These are phyloP conservation scores for Castanea sativa DNA, from an alignment of 306 rosid species.

Conservation along the genomic window DNA sequence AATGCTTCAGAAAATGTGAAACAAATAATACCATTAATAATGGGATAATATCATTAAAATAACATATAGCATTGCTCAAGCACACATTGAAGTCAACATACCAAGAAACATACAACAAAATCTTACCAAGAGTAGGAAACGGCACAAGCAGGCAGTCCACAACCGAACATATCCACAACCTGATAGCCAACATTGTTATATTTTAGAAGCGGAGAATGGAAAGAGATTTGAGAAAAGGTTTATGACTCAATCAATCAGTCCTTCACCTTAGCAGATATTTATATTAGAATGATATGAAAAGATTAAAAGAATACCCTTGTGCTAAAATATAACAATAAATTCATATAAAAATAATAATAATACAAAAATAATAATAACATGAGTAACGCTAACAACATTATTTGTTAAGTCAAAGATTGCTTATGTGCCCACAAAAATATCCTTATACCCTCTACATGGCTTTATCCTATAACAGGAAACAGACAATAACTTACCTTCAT, in stretches of 20 bases:
- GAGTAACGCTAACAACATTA: not conserved
- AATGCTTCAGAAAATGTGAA: slow-evolving; percentile 53
- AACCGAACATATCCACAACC: slow-evolving; percentile 99
- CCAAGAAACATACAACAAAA: not conserved
- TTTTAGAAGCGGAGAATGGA: not conserved
- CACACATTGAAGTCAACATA: not conserved
- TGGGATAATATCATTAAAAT: slow-evolving; percentile 1
- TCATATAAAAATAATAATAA: too few relatives aligned
- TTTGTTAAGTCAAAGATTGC: not conserved
- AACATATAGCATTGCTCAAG: not conserved
- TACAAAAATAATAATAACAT: too few relatives aligned
- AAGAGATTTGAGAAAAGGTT: not conserved
- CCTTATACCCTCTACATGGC: not conserved
- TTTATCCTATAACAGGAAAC: not conserved
- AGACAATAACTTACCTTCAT: slow-evolving; percentile 68
- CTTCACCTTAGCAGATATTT: too few relatives aligned
- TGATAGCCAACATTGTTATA: slow-evolving; percentile 16
- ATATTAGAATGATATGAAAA: too few relatives aligned
- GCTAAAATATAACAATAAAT: too few relatives aligned
- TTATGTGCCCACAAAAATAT: not conserved
- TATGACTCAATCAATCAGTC: too few relatives aligned
- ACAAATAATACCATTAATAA: slow-evolving; percentile 6
- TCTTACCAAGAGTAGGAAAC: slow-evolving; percentile 93
- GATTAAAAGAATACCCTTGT: too few relatives aligned
- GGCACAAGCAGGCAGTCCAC: slow-evolving; percentile 97